Evolutionary conservation across 345 rosid species (phyloP).

Genomic region (Mallotus nudiflorus): DNA sequence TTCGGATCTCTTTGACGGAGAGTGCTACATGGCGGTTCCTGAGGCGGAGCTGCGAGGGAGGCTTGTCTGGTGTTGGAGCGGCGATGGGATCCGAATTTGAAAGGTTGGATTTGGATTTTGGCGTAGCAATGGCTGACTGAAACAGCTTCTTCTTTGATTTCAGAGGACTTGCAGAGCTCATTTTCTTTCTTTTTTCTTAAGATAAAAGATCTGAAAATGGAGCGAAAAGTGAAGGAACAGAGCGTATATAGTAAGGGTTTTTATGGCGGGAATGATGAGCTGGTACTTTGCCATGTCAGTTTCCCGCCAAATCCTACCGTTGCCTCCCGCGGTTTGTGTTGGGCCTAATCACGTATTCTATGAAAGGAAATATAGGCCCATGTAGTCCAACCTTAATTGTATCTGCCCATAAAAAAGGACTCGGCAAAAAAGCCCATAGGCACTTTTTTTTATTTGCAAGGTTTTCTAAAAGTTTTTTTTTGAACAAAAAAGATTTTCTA

Average conservation of each 20-base stretch:
- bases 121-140: constrained; percentile 14
- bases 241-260: background rate
- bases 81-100: constrained; percentile 4
- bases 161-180: constrained; percentile 17
- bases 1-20: constrained; percentile 22
- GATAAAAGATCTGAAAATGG: background rate
- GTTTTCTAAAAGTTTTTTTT: too few species aligned
- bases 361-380: too few species aligned
- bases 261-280: constrained; percentile 21
- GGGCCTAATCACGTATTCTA: background rate
- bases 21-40: constrained; percentile 29
- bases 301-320: constrained; percentile 22
- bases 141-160: constrained; percentile 14
- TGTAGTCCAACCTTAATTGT: too few species aligned
- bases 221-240: background rate
- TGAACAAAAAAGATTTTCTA: too few species aligned
- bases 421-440: too few species aligned
- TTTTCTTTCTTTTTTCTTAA: constrained; percentile 8
- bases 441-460: too few species aligned
- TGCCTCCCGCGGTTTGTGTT: constrained; percentile 21
- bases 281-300: constrained; percentile 14
- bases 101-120: constrained; percentile 10
- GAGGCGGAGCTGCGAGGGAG: constrained; percentile 18
- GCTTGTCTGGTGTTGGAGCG: constrained; percentile 28
- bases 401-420: too few species aligned